These are phyloP conservation scores for Capronia americana DNA, from an alignment of 2,329 filamentous ascomycete species.

Conservation along the genomic window DNA sequence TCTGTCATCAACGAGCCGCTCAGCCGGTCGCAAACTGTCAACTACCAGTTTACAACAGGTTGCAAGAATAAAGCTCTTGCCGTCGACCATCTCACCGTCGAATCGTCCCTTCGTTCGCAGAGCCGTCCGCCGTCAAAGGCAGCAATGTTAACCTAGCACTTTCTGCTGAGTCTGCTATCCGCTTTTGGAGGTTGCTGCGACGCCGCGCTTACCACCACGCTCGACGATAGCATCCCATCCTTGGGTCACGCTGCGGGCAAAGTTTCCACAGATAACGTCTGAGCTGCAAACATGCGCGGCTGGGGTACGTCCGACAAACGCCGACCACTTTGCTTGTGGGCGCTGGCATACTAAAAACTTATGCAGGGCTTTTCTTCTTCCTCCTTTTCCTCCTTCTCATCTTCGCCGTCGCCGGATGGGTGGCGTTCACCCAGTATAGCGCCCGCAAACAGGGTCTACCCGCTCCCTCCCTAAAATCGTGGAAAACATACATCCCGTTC, in stretches of 20 bases:
- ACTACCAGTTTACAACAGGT: not conserved
- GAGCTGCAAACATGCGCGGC: conserved; percentile 30
- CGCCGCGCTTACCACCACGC: not conserved
- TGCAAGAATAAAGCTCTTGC: not conserved
- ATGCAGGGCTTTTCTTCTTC: conserved; percentile 71
- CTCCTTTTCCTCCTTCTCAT: conserved; percentile 69
- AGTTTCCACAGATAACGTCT: not conserved
- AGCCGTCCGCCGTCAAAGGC: not conserved
- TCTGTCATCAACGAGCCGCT: conserved; percentile 10
- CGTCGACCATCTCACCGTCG: not conserved
- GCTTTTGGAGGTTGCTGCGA: not conserved
- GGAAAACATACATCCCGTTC: conserved; percentile 74
- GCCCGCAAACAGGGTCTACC: conserved; percentile 77
- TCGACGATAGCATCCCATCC: not conserved
- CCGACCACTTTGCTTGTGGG: not conserved
- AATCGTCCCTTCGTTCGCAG: not conserved
- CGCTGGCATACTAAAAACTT: conserved; percentile 3
- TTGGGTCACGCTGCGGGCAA: not conserved
- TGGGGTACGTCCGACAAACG: conserved; percentile 31
- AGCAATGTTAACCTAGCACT: conserved; percentile 9
- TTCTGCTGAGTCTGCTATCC: not conserved
- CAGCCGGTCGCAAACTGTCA: conserved; percentile 8
- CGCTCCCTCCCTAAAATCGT: conserved; percentile 52
- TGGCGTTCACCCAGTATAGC: conserved; percentile 73
- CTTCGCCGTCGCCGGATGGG: conserved; percentile 66